Evolutionary conservation across 768 basidiomycete genomes (phyloP).

Genomic region (Hericium rajendrae): DNA sequence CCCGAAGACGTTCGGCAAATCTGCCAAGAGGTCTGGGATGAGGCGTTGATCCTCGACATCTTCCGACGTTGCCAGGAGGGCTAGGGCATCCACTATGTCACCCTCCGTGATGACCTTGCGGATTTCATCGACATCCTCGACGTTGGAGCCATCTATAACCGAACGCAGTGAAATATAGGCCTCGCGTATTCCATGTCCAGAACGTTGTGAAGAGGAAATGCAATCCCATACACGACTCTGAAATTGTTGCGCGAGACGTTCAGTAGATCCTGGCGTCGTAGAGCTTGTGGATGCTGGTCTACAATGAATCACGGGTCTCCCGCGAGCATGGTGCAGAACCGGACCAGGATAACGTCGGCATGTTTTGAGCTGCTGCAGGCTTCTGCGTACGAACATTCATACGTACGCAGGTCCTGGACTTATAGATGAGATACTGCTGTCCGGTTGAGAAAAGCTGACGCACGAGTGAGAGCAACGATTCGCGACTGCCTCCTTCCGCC

Average conservation of each 20-base stretch:
- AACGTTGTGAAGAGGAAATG: background rate
- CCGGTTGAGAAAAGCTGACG: too few relatives aligned
- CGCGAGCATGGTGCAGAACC: too few relatives aligned
- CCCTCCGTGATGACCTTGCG: constrained; percentile 15
- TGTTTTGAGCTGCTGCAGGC: constrained; percentile 10
- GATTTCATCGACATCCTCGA: background rate
- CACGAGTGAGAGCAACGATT: too few relatives aligned
- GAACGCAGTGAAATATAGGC: constrained; percentile 3
- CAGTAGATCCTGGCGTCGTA: background rate
- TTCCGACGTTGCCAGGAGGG: constrained; percentile 41
- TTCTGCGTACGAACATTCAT: constrained; percentile 57
- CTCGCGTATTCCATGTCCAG: background rate
- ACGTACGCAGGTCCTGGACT: constrained; percentile 21
- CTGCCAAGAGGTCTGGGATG: constrained; percentile 41
- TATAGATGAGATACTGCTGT: too few relatives aligned
- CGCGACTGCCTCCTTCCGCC: too few relatives aligned
- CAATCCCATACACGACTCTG: constrained; percentile 9
- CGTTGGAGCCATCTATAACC: background rate
- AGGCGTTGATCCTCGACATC: constrained; percentile 43
- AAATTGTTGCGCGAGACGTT: constrained; percentile 6
- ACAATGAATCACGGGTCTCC: too few relatives aligned
- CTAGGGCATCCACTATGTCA: constrained; percentile 32
- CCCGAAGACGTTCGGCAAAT: constrained; percentile 39
- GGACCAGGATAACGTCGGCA: background rate
- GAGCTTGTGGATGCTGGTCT: too few relatives aligned